A percentile compares a stretch with the other conserved stretches of the same genome.
Conservation (phyloP, 495 filamentous ascomycete genomes). For the Penicillium bialowiezense region DNA sequence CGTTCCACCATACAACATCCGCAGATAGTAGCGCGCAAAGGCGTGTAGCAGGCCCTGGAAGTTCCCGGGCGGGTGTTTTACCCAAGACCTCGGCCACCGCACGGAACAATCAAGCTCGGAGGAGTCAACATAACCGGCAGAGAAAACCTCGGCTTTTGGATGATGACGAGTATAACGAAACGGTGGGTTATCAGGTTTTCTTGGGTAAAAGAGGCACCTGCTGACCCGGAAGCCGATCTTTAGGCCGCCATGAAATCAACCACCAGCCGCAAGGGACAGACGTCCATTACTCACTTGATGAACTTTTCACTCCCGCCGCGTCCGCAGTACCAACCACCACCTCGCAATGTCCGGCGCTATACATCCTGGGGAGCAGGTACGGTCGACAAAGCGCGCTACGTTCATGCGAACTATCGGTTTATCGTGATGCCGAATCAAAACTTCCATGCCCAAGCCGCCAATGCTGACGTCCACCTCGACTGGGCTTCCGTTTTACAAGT, state of each 20-base stretch:
- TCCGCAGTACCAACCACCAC: conserved; percentile 59
- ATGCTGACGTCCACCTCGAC: conserved; percentile 87
- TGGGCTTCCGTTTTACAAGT: conserved; percentile 91
- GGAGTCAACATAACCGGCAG: conserved; percentile 70
- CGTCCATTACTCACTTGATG: conserved; percentile 94
- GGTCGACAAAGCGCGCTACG: conserved; percentile 88
- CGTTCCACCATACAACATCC: conserved; percentile 34
- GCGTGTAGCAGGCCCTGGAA: conserved; percentile 61
- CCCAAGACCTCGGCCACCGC: conserved; percentile 50
- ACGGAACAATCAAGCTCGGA: conserved; percentile 70
- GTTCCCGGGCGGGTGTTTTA: conserved; percentile 57
- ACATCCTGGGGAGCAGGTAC: conserved; percentile 83
- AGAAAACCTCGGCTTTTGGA: conserved; percentile 55
- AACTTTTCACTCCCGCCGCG: conserved; percentile 83
- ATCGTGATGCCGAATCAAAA: conserved; percentile 80
- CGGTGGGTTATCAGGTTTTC: conserved; percentile 46
- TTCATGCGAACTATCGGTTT: conserved; percentile 97
- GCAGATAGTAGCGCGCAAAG: conserved; percentile 56
- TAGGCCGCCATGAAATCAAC: conserved; percentile 79
- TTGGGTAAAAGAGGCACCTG: conserved; percentile 8
- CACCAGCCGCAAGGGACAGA: conserved; percentile 85
- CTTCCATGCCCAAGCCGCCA: conserved; percentile 75
- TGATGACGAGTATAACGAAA: conserved; percentile 83
- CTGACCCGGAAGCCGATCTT: conserved; percentile 16
- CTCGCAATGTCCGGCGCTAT: conserved; percentile 59